These are phyloP conservation scores for Acorus gramineus DNA, from an alignment of 106 monocot species.

Conservation along the genomic window DNA sequence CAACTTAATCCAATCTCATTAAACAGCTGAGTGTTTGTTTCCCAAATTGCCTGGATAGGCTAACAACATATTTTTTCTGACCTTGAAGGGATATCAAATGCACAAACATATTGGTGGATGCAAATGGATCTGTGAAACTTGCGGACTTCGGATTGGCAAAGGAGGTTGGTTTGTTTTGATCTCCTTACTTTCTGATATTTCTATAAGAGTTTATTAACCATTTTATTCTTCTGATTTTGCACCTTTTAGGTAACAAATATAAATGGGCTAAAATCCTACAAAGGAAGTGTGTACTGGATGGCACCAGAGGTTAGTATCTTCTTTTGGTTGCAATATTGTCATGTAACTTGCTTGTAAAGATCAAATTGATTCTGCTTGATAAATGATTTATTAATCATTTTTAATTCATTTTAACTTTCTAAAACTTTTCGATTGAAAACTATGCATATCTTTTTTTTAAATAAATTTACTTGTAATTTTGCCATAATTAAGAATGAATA, in stretches of 20 bases:
- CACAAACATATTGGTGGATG: slow-evolving; percentile 91
- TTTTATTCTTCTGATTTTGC: slow-evolving; percentile 2
- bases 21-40: too few species aligned
- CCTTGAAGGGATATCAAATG: slow-evolving; percentile 87
- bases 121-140: slow-evolving; percentile 87
- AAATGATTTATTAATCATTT: too few species aligned
- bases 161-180: slow-evolving; percentile 41
- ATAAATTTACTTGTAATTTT: too few species aligned
- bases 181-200: neutral
- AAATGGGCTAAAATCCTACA: slow-evolving; percentile 73
- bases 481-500: too few species aligned
- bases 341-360: too few species aligned
- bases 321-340: neutral
- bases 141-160: slow-evolving; percentile 98
- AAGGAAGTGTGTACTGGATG: slow-evolving; percentile 99
- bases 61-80: neutral
- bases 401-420: too few species aligned
- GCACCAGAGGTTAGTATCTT: slow-evolving; percentile 76
- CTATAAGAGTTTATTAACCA: neutral
- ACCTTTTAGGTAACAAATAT: slow-evolving; percentile 48
- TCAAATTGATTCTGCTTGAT: too few species aligned
- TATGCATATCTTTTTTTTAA: too few species aligned
- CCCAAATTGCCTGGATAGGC: neutral
- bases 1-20: too few species aligned
- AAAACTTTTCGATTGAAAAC: too few species aligned